Evolutionary conservation across 345 rosid genomes (phyloP).

Genomic region (Eucalyptus sp.): DNA sequence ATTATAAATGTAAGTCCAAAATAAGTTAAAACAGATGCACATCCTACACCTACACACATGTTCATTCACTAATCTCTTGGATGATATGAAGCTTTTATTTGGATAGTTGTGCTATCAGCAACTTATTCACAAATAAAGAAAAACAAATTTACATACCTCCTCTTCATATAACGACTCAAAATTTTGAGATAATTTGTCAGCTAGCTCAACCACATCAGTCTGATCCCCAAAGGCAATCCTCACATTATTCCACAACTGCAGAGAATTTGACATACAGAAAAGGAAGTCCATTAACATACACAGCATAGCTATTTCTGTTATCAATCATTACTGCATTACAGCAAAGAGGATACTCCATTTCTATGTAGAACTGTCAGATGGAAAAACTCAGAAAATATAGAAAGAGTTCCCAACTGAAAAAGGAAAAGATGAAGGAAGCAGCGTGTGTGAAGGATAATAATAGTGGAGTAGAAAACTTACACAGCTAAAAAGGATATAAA

Average conservation of each 20-base stretch:
- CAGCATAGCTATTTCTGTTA: not conserved
- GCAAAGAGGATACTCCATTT: not conserved
- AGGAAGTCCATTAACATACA: not conserved
- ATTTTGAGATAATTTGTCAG: conserved; percentile 51
- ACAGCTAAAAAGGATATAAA: not conserved
- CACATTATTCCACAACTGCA: conserved; percentile 80
- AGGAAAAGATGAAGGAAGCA: not conserved
- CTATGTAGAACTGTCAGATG: not conserved
- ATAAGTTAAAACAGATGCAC: not conserved
- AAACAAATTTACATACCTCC: conserved; percentile 44
- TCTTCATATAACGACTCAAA: conserved; percentile 58
- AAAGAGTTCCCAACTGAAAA: not conserved
- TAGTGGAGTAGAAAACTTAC: not conserved
- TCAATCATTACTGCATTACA: not conserved
- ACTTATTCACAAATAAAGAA: not conserved
- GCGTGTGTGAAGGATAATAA: not conserved
- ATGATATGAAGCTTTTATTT: not conserved
- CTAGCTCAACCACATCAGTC: conserved; percentile 63
- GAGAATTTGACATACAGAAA: not conserved
- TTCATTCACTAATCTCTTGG: not conserved
- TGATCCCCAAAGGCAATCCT: conserved; percentile 55
- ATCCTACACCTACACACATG: not conserved
- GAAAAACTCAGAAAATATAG: not conserved
- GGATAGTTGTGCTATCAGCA: not conserved
- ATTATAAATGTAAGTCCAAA: not conserved